These are phyloP conservation scores for Penicillium cinerascens DNA, from an alignment of 495 filamentous ascomycete species.

Conservation along the genomic window DNA sequence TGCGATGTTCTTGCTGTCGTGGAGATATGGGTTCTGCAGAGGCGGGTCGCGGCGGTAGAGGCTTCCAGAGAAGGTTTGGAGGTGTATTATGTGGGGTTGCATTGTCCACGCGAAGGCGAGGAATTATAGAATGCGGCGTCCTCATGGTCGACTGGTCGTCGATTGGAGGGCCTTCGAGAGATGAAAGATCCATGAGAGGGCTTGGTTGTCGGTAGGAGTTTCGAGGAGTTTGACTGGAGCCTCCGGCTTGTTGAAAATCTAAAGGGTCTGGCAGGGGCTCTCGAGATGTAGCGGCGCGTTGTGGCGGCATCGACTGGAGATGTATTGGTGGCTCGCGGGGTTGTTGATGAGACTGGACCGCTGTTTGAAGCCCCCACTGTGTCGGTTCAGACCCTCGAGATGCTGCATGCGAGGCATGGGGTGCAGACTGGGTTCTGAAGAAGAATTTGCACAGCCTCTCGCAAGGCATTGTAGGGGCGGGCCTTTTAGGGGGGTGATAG, in stretches of 20 bases:
- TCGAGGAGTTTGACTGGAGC: background rate
- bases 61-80: slow-evolving; percentile 11
- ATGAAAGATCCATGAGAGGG: slow-evolving; percentile 34
- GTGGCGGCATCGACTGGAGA: background rate
- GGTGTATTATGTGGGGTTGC: slow-evolving; percentile 10
- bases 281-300: background rate
- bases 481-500: background rate
- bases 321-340: background rate
- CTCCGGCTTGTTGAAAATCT: background rate
- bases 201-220: background rate
- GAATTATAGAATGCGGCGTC: background rate
- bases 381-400: background rate
- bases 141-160: slow-evolving; percentile 15
- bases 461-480: background rate
- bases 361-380: background rate
- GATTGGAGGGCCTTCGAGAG: slow-evolving; percentile 37
- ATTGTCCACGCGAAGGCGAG: slow-evolving; percentile 4
- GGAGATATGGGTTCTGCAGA: slow-evolving; percentile 6
- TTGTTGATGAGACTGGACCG: background rate
- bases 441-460: slow-evolving; percentile 1
- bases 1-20: background rate
- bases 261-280: background rate
- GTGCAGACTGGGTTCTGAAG: background rate
- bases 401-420: background rate
- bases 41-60: slow-evolving; percentile 15